Evolutionary conservation across 164 flowering plant genomes (phyloP), one percentile per base, ranked within the genome.

Genomic region (Vitis riparia): DNA sequence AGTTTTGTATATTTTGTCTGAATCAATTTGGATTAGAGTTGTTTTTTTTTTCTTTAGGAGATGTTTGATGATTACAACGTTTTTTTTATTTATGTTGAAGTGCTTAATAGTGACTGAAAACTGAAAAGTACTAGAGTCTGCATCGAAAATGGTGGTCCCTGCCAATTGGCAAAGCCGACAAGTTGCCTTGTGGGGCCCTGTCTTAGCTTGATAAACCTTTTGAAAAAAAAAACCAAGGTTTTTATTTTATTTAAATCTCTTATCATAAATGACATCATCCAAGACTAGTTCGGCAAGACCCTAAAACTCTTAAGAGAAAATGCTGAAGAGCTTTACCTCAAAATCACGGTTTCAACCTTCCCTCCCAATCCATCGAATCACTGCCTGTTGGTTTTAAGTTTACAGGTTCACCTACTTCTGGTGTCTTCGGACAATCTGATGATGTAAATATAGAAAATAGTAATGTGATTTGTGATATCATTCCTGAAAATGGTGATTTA

Each of bases 381-480:
- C 73, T 89, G 79, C 93, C 97, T 9, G 86, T 62, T 60, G 85
- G 83, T 71, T 83, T 73, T 67, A 78, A 78, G 78, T 81, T 80
- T 61, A 65, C 57, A 15, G 82, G 80, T 60, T 75, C 82, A 14
- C 77, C 82, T 1, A 29, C 62, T 11, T 67, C 80, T 67, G 55
- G 32, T 59, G 59, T 53, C 5, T 47, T 59, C 14, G 69, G 50
- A 47, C 62, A 65, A 12, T 68, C 71, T 9, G 62, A 29, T 13
- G 61, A 60, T n/a, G 53, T 32, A 19, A 73, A 49, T 66, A 27
- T 16, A 5, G 74, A 68, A 17, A 71, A 67, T 47, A 52, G 71
- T 65, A 63, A 66, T 30, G 50, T 3, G 51, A 48, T 58, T 6
- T 50, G 72, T 50, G 63, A 66, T 10, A 37, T 58, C 69, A 59